These are phyloP conservation scores for Copromyces sp. DNA, from an alignment of 495 filamentous ascomycete genomes.

Conservation along the genomic window DNA sequence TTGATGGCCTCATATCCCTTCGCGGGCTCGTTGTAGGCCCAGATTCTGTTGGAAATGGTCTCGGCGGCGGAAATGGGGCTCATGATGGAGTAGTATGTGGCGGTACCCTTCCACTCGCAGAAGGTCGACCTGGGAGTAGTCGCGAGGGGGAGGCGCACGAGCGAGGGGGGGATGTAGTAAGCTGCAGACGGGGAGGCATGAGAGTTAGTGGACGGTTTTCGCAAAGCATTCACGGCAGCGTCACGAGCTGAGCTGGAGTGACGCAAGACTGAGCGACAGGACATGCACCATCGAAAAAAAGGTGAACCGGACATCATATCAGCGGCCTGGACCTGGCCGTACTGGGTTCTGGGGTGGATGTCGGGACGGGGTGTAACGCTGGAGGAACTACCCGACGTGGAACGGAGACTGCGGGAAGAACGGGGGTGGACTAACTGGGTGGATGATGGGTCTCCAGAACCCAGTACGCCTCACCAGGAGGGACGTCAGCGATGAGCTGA, in stretches of 20 bases:
- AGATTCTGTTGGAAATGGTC: conserved; percentile 38
- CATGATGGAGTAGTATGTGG: conserved; percentile 40
- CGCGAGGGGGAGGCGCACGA: conserved; percentile 32
- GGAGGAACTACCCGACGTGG: not conserved
- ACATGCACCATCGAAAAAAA: not conserved
- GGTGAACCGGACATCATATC: not conserved
- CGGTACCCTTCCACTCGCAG: conserved; percentile 49
- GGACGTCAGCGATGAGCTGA: conserved; percentile 39
- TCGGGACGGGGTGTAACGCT: not conserved
- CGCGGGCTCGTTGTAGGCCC: conserved; percentile 44
- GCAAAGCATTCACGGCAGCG: not conserved
- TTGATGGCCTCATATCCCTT: conserved; percentile 37
- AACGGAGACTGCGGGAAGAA: not conserved
- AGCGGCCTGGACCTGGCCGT: not conserved
- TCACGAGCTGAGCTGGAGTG: not conserved
- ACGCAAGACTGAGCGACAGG: not conserved
- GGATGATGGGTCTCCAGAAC: conserved; percentile 51
- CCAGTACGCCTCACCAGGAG: conserved; percentile 46
- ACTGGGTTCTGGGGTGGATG: not conserved
- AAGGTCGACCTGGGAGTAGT: conserved; percentile 35
- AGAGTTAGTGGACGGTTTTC: not conserved
- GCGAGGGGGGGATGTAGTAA: conserved; percentile 44
- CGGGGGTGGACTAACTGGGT: conserved; percentile 29
- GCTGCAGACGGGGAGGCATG: conserved; percentile 19
- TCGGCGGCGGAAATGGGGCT: conserved; percentile 23